These are phyloP conservation scores for Venturia oleaginea DNA, from an alignment of 2,329 filamentous ascomycete species.

Conservation along the genomic window DNA sequence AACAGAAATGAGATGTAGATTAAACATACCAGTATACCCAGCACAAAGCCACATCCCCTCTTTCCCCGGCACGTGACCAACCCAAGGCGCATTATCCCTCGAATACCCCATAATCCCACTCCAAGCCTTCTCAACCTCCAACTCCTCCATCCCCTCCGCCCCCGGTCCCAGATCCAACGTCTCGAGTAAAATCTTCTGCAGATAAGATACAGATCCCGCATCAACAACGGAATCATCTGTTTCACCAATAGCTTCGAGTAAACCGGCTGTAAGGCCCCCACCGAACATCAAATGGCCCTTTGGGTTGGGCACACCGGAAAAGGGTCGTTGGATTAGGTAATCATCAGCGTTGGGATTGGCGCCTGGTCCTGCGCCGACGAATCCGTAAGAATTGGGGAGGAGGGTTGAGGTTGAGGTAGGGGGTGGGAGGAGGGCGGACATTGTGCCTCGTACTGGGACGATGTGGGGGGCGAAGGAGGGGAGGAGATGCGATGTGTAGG, in stretches of 20 bases:
- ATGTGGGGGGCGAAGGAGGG: constrained; percentile 62
- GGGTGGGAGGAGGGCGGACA: constrained; percentile 57
- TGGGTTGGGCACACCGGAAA: constrained; percentile 30
- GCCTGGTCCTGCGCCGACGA: constrained; percentile 38
- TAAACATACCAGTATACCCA: constrained; percentile 46
- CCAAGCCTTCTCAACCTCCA: constrained; percentile 49
- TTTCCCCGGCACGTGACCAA: constrained; percentile 57
- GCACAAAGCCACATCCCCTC: constrained; percentile 54
- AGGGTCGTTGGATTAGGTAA: constrained; percentile 64
- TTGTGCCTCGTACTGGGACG: constrained; percentile 67
- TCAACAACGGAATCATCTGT: constrained; percentile 54
- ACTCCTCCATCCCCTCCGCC: constrained; percentile 31
- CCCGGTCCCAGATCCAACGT: constrained; percentile 28
- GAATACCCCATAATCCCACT: constrained; percentile 74
- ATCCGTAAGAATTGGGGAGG: constrained; percentile 54
- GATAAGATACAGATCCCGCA: constrained; percentile 44
- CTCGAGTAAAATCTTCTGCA: constrained; percentile 38
- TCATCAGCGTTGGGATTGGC: constrained; percentile 43
- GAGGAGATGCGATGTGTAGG: constrained; percentile 68
- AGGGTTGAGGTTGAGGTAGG: constrained; percentile 25
- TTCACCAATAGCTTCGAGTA: constrained; percentile 39
- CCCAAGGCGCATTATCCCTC: constrained; percentile 59
- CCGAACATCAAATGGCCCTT: constrained; percentile 59
- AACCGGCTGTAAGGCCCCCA: constrained; percentile 52
- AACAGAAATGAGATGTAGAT: background rate